Base-by-base conservation (phyloP, 1,284 basidiomycete species). In the Tylopilus sp. region DNA sequence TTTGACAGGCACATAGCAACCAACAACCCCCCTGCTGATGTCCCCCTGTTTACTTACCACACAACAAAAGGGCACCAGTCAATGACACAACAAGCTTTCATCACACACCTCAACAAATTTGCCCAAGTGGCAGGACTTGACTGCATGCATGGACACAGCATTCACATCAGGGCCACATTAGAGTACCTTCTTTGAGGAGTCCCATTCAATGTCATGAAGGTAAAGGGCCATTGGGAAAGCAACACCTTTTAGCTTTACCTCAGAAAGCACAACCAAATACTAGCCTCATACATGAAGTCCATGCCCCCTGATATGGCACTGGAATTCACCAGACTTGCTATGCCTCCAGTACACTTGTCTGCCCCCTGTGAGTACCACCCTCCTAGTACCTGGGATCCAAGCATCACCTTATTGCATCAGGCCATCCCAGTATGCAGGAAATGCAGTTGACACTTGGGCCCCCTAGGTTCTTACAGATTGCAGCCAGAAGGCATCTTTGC, bases 141-240 rank as follows among this genome's bases (percentile, higher is more conserved):
- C 12, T 8, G 31, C 19, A 25, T 59, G 7, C 41, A 58, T 12
- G 31, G 41, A 23, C 57, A 59, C 29, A 33, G 57, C 2, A 59
- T 59, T 8, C 6, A 14, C 19, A 48, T 59, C 7, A 25, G 57
- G 8, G 41, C 57, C 29, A 59, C 41, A 4, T 14, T 48, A 2
- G 45, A 53, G 19, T 56, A 56, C 7, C 34, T 56, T 1, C 54
- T 56, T 10, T 13, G 10, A 27, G 54, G 59, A 23, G 34, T 61
- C 25, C 59, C 59, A 8, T 61, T 61, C 10, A 45, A 61, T 6
- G 9, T 61, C 45, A 61, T 61, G 23, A 60, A 60, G 48, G 58
- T 60, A 1, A 60, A 60, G 33, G 58, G 42, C 8, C 17, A 33
- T 4, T 60, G 58, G 58, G 23, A 41, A 12, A 60, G 58, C 42